phyloP scores from a whole-genome alignment of 768 basidiomycete species.

The Leccinum arenicola region DNA sequence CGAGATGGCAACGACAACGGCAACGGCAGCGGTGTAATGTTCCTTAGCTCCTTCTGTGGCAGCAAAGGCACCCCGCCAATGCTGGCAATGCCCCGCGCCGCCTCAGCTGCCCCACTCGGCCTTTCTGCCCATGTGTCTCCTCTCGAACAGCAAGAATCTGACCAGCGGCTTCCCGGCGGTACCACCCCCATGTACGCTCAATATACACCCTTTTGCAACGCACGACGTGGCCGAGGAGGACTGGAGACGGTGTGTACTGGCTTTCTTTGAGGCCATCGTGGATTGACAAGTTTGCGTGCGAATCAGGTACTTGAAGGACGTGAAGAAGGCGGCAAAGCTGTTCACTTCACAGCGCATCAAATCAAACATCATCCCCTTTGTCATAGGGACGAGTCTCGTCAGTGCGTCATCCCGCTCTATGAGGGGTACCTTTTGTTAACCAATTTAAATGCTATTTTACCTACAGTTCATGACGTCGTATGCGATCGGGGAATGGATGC shows the following conservation, averaged over 20 bases:
- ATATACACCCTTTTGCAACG: too few relatives aligned
- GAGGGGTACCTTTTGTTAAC: too few relatives aligned
- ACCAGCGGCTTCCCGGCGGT: constrained; percentile 42
- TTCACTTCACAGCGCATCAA: constrained; percentile 8
- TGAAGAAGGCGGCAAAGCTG: constrained; percentile 34
- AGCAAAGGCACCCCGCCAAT: constrained; percentile 23
- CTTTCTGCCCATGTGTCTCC: constrained; percentile 26
- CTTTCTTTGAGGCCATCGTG: too few relatives aligned
- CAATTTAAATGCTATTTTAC: too few relatives aligned
- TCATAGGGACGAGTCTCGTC: too few relatives aligned
- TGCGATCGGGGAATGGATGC: too few relatives aligned
- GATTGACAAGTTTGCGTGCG: neutral
- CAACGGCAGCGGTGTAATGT: constrained; percentile 2
- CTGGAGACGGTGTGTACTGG: too few relatives aligned
- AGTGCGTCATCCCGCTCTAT: too few relatives aligned
- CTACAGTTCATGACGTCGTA: too few relatives aligned
- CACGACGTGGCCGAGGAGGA: too few relatives aligned
- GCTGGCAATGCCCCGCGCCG: constrained; percentile 23
- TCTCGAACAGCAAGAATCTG: constrained; percentile 30
- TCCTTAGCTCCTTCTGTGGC: constrained; percentile 26
- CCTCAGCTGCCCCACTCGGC: constrained; percentile 11
- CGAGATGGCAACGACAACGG: too few relatives aligned
- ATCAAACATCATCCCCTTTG: too few relatives aligned
- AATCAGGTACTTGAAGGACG: constrained; percentile 38
- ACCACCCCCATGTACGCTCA: constrained; percentile 37